phyloP scores from a whole-genome alignment of 192 early-diverging fungal genomes.

The Phycomyces nitens region DNA sequence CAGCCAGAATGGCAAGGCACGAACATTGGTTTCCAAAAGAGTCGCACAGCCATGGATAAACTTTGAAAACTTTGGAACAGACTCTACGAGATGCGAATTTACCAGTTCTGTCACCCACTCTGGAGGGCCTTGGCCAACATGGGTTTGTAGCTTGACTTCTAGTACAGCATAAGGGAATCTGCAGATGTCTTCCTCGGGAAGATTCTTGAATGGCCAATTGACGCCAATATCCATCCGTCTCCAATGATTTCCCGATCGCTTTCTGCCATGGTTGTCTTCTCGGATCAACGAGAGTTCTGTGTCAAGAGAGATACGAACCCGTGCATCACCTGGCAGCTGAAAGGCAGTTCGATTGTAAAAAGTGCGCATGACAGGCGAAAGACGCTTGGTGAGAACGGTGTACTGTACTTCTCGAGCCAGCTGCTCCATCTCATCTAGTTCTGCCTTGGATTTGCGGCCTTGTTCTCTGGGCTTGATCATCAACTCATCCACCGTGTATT shows the following conservation, averaged over 20 bases:
- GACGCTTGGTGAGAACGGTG: conserved; percentile 64
- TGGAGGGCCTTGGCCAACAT: conserved; percentile 85
- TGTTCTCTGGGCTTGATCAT: conserved; percentile 77
- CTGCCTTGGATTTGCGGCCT: conserved; percentile 79
- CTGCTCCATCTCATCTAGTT: conserved; percentile 69
- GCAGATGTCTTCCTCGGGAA: conserved; percentile 79
- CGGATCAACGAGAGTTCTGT: conserved; percentile 95
- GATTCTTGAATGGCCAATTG: conserved; percentile 86
- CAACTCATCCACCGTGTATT: conserved; percentile 74
- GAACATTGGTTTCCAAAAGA: conserved; percentile 75
- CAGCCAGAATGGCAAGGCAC: conserved; percentile 91
- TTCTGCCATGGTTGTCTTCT: conserved; percentile 79
- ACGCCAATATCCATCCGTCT: conserved; percentile 89
- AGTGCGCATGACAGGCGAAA: conserved; percentile 84
- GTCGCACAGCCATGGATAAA: conserved; percentile 94
- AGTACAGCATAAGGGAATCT: conserved; percentile 97
- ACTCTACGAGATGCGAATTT: conserved; percentile 86
- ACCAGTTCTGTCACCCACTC: conserved; percentile 92
- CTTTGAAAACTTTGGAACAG: conserved; percentile 97
- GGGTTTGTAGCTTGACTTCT: conserved; percentile 96
- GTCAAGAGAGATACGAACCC: conserved; percentile 95
- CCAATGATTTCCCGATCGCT: conserved; percentile 88
- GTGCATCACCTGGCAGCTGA: conserved; percentile 96
- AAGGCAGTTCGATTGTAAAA: conserved; percentile 99
- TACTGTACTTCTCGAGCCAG: conserved; percentile 77